These are phyloP conservation scores for Penicillium sp. DNA, from an alignment of 2,329 filamentous ascomycete genomes.

Conservation along the genomic window DNA sequence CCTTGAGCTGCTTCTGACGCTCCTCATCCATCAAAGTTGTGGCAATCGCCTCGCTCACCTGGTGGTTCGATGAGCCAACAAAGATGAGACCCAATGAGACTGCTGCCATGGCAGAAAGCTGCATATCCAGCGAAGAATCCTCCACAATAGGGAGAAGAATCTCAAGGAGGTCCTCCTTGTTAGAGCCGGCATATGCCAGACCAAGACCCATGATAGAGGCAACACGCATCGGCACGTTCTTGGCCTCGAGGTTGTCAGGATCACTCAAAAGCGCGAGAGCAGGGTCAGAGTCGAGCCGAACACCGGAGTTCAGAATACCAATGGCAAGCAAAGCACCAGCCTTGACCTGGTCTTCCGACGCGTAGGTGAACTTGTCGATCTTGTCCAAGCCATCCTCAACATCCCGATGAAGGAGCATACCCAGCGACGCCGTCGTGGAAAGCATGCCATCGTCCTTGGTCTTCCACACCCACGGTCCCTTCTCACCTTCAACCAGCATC, in stretches of 20 bases:
- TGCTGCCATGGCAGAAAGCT: constrained; percentile 92
- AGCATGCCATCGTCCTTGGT: constrained; percentile 98
- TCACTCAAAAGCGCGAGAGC: constrained; percentile 83
- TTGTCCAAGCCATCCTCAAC: constrained; percentile 87
- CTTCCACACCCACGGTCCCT: constrained; percentile 97
- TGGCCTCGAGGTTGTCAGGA: constrained; percentile 69
- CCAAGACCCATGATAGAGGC: constrained; percentile 95
- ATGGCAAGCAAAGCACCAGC: constrained; percentile 90
- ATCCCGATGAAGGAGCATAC: constrained; percentile 89
- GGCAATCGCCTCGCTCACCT: constrained; percentile 87
- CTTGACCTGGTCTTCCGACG: constrained; percentile 75
- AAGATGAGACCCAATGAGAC: constrained; percentile 85
- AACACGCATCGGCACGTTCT: constrained; percentile 71
- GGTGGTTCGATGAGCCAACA: constrained; percentile 84
- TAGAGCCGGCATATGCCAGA: constrained; percentile 88
- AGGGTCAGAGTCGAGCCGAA: constrained; percentile 82
- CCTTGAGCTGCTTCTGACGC: constrained; percentile 80
- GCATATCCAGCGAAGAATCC: constrained; percentile 83
- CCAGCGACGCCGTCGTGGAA: constrained; percentile 89
- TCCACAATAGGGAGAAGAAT: constrained; percentile 79
- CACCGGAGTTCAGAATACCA: constrained; percentile 92
- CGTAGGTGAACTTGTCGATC: constrained; percentile 91
- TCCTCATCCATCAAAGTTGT: constrained; percentile 92
- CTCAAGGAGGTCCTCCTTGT: constrained; percentile 83
- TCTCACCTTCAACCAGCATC: constrained; percentile 87